Evolutionary conservation across 352 stramenopile genomes (phyloP).

Genomic region (Lagenidium sp.): DNA sequence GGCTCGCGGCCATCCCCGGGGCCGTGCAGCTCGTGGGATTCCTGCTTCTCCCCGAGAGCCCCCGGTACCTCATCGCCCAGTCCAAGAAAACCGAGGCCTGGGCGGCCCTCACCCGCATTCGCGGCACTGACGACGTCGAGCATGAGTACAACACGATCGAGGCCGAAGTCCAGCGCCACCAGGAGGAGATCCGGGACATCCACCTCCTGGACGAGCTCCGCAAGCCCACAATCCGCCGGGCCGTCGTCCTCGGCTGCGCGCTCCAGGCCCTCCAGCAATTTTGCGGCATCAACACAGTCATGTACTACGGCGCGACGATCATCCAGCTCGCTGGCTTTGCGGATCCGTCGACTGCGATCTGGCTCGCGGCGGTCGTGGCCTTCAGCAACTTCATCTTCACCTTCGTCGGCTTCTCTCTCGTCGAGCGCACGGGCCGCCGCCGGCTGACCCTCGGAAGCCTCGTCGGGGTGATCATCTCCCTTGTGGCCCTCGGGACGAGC

Average conservation of each 20-base stretch:
- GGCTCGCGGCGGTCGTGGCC: conserved; percentile 61
- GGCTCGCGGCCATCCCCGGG: conserved; percentile 49
- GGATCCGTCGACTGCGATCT: conserved; percentile 61
- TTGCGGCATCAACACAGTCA: conserved; percentile 84
- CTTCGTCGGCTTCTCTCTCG: conserved; percentile 50
- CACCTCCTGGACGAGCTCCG: conserved; percentile 28
- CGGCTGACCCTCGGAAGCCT: conserved; percentile 43
- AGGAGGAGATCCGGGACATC: conserved; percentile 9
- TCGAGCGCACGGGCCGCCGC: conserved; percentile 35
- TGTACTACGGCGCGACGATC: conserved; percentile 83
- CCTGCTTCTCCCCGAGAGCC: conserved; percentile 53
- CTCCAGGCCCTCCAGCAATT: conserved; percentile 61
- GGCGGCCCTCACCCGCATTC: conserved; percentile 36
- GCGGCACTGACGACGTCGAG: conserved; percentile 37
- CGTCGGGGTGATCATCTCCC: conserved; percentile 27
- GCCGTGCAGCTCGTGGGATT: conserved; percentile 67
- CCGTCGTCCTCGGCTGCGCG: conserved; percentile 47
- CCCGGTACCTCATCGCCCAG: conserved; percentile 49
- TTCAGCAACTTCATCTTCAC: conserved; percentile 69
- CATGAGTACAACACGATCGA: conserved; percentile 50
- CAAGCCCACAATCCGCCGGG: conserved; percentile 23
- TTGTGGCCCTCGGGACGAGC: conserved; percentile 26
- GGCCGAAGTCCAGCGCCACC: conserved; percentile 22
- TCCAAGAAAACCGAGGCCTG: conserved; percentile 31
- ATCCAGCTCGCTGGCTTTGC: conserved; percentile 77